A percentile compares a stretch with the other conserved stretches of the same genome.
phyloP scores from a whole-genome alignment of 192 early-diverging fungal species.

The Coemansia nantahalensis region DNA sequence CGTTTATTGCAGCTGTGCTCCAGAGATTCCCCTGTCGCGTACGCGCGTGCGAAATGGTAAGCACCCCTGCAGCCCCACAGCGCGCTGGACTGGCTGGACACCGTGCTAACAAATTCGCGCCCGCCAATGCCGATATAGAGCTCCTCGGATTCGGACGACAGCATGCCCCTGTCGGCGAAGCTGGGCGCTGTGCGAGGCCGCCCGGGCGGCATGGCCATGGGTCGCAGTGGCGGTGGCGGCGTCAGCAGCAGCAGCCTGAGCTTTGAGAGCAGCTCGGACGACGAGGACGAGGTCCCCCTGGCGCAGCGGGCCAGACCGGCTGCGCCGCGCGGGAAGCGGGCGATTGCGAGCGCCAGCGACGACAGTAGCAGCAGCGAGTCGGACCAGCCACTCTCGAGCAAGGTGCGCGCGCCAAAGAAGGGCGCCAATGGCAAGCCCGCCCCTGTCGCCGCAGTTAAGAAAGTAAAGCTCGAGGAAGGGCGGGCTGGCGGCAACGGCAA shows the following conservation, averaged over 20 bases:
- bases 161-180: conserved; percentile 31
- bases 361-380: conserved; percentile 42
- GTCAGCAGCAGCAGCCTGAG: conserved; percentile 2
- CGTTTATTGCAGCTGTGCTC: no score
- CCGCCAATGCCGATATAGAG: conserved; percentile 7
- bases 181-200: neutral
- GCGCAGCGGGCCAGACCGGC: conserved; percentile 15
- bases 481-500: neutral
- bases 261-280: conserved; percentile 7
- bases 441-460: conserved; percentile 1
- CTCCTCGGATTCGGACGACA: conserved; percentile 49
- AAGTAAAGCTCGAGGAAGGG: conserved; percentile 8
- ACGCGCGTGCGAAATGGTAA: no score
- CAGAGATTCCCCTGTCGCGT: no score
- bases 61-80: no score
- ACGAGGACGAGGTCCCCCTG: conserved; percentile 34
- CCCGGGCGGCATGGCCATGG: neutral
- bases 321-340: conserved; percentile 8
- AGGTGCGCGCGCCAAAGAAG: conserved; percentile 19
- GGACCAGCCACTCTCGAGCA: conserved; percentile 41
- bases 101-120: no score
- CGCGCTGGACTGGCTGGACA: no score
- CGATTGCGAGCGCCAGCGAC: conserved; percentile 5
- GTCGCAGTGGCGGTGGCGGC: neutral
- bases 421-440: conserved; percentile 4